Evolutionary conservation across 2,329 filamentous ascomycete species (phyloP), one percentile per base, ranked within the genome.

Genomic region (Rosellinia necatrix): DNA sequence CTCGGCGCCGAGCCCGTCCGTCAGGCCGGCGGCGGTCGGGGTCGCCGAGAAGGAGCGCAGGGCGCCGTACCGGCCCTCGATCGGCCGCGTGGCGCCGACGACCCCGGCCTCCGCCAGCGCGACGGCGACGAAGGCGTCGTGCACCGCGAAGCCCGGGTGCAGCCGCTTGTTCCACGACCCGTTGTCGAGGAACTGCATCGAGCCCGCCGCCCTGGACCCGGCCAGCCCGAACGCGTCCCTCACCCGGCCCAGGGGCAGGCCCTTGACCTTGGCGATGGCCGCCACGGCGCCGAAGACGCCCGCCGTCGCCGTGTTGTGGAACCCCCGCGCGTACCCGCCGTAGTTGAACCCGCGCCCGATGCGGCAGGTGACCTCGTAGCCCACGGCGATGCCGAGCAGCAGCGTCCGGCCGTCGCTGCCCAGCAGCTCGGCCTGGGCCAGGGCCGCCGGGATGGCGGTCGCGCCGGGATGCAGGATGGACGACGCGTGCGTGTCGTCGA

Each of bases 401-500:
- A 72, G 63, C 1, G 67, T 66, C 56, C 65, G 62, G 15, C 66
- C 66, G 46, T 69, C 66, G 27, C 67, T n/a, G 19, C 62, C 54
- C 51, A 64, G 66, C 17, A 70, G 56, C 59, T 72, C 70, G 54
- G 62, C 66, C 52, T 68, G 61, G 6, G 60, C 60, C 6, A 70
- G 52, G 6, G 72, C 71, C 2, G 72, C 74, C 0, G 73, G 69
- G 6, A 75, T n/a, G n/a, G n/a, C n/a, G n/a, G n/a, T n/a, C n/a
- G n/a, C n/a, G n/a, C n/a, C n/a, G n/a, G n/a, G n/a, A n/a, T n/a
- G n/a, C n/a, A n/a, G n/a, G n/a, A n/a, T n/a, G n/a, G n/a, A n/a
- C n/a, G n/a, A n/a, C n/a, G n/a, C n/a, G n/a, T n/a, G n/a, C n/a
- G n/a, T n/a, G n/a, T n/a, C n/a, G n/a, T n/a, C n/a, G n/a, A n/a